phyloP scores from a whole-genome alignment of 2,329 filamentous ascomycete species.

The Aspergillus sp. region DNA sequence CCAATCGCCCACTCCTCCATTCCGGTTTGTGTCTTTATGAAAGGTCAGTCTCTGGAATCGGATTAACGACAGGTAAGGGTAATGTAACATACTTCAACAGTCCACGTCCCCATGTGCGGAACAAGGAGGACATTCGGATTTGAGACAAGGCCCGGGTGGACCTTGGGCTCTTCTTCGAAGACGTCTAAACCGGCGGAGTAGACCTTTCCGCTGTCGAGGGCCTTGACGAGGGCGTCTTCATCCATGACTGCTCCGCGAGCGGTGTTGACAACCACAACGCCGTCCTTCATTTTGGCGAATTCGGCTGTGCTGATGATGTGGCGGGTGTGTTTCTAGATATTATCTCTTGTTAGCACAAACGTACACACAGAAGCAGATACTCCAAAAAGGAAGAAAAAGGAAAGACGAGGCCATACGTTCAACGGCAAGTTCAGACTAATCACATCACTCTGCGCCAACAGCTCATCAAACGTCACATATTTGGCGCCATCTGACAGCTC shows the following conservation, averaged over 20 bases:
- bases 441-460: constrained; percentile 70
- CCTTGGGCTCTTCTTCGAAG: constrained; percentile 75
- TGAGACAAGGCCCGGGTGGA: constrained; percentile 69
- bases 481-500: constrained; percentile 46
- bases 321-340: constrained; percentile 58
- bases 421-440: constrained; percentile 77
- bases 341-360: background rate
- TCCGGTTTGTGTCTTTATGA: constrained; percentile 48
- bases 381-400: background rate
- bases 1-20: constrained; percentile 76
- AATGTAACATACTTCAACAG: constrained; percentile 54
- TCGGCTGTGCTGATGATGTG: constrained; percentile 72
- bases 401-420: constrained; percentile 59
- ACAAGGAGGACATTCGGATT: constrained; percentile 73
- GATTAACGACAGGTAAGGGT: background rate
- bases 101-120: constrained; percentile 86
- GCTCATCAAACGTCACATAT: constrained; percentile 67
- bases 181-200: constrained; percentile 74
- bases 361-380: too few relatives aligned
- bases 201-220: constrained; percentile 69
- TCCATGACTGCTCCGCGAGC: constrained; percentile 81
- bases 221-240: constrained; percentile 73
- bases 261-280: constrained; percentile 77
- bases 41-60: background rate
- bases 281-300: constrained; percentile 75